Percentiles rank a stretch among this genome's conserved stretches.
Conservation (phyloP, 2,329 filamentous ascomycete genomes). For the Trichoderma harzianum region DNA sequence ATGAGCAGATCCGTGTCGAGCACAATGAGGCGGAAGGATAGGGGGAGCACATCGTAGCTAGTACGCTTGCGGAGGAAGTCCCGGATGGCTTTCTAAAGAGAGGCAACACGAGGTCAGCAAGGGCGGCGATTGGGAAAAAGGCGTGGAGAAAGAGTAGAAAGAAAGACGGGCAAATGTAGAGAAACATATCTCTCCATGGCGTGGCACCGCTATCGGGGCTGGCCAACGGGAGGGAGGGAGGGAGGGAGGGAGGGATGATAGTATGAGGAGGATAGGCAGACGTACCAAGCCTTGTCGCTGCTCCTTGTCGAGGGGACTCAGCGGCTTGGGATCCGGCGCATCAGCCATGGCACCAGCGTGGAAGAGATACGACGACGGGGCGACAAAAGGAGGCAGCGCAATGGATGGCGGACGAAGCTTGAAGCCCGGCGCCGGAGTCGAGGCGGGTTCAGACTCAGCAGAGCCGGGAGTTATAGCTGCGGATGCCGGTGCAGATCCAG, state of each 20-base stretch:
- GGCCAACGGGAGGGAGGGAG: not conserved
- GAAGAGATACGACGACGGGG: constrained; percentile 57
- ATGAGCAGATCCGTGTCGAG: constrained; percentile 94
- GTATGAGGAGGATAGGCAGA: not conserved
- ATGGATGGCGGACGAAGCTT: constrained; percentile 6
- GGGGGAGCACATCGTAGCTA: constrained; percentile 94
- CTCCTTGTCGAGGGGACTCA: constrained; percentile 67
- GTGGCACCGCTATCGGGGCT: not conserved
- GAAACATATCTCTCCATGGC: not conserved
- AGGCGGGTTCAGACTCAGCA: not conserved
- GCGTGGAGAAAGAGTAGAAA: not conserved
- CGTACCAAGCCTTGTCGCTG: constrained; percentile 76
- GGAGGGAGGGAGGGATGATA: not conserved
- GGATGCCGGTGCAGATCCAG: not conserved
- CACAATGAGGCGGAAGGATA: constrained; percentile 93
- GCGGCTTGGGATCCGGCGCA: constrained; percentile 25
- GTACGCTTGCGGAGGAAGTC: constrained; percentile 95
- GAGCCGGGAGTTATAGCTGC: not conserved
- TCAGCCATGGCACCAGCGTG: constrained; percentile 36
- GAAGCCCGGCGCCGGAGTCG: constrained; percentile 19
- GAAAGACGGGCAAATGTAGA: not conserved
- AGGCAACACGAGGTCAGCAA: constrained; percentile 21
- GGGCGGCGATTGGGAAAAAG: not conserved
- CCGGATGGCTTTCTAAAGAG: constrained; percentile 76
- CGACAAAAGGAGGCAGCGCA: constrained; percentile 53